Evolutionary conservation across 2,329 filamentous ascomycete species (phyloP).

Genomic region (Pestalotiopsis fici): DNA sequence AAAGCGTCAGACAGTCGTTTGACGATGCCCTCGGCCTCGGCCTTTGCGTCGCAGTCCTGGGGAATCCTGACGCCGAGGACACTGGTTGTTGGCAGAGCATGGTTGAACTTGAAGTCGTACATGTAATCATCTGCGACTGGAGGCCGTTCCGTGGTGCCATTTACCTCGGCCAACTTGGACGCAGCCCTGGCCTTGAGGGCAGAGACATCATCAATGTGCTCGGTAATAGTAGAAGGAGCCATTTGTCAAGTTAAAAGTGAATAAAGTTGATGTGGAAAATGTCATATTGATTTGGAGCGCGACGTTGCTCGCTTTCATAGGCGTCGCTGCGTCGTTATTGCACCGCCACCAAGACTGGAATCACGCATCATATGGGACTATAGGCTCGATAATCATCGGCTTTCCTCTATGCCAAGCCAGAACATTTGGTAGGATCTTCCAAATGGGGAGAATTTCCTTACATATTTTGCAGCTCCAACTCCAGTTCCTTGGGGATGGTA

Average conservation of each 20-base stretch:
- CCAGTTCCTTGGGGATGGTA: background rate
- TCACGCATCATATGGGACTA: background rate
- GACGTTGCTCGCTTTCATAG: constrained; percentile 1
- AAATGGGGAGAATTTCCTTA: background rate
- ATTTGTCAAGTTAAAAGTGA: background rate
- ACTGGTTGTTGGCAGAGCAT: background rate
- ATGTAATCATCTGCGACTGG: constrained; percentile 6
- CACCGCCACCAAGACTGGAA: background rate
- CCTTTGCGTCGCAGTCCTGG: background rate
- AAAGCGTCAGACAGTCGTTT: background rate
- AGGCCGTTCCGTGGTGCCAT: background rate
- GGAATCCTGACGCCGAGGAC: background rate
- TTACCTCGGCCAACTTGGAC: background rate
- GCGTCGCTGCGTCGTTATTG: background rate
- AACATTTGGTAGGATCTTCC: background rate
- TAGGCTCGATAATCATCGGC: background rate
- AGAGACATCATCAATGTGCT: background rate
- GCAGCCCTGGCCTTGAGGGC: background rate
- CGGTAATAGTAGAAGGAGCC: background rate
- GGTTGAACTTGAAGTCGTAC: constrained; percentile 8
- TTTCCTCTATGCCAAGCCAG: background rate
- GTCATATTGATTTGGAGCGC: background rate
- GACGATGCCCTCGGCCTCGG: background rate
- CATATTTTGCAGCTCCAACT: background rate
- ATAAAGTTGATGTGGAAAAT: background rate